phyloP scores from a whole-genome alignment of 2,329 filamentous ascomycete species.

The Neonectria hederae region DNA sequence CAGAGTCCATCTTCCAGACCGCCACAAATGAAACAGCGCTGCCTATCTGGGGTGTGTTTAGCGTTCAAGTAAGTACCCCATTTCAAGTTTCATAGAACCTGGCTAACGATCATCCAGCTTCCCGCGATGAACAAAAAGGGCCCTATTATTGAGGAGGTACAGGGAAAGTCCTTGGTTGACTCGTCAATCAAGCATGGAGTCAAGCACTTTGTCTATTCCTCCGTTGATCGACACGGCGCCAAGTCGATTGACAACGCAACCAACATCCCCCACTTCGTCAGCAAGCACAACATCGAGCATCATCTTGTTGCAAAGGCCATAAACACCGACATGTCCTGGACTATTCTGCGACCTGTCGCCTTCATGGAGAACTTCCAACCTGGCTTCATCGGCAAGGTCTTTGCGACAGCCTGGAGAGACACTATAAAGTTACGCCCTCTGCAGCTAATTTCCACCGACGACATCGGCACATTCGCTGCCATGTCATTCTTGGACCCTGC shows the following conservation, averaged over 20 bases:
- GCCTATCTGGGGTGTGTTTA: slow-evolving; percentile 68
- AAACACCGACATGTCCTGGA: slow-evolving; percentile 46
- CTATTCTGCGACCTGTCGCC: slow-evolving; percentile 50
- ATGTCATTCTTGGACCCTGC: slow-evolving; percentile 47
- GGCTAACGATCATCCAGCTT: slow-evolving; percentile 1
- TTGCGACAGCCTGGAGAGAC: slow-evolving; percentile 46
- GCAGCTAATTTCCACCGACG: slow-evolving; percentile 37
- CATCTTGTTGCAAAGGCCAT: slow-evolving; percentile 60
- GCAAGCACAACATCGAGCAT: slow-evolving; percentile 68
- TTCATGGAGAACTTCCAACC: slow-evolving; percentile 53
- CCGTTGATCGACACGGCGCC: slow-evolving; percentile 68
- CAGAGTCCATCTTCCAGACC: slow-evolving; percentile 58
- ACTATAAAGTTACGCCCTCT: slow-evolving; percentile 41
- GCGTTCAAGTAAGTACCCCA: slow-evolving; percentile 59
- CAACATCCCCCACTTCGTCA: slow-evolving; percentile 66
- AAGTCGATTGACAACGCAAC: slow-evolving; percentile 61
- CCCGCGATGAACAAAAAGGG: slow-evolving; percentile 26
- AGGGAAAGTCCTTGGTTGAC: slow-evolving; percentile 67
- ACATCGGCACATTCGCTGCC: slow-evolving; percentile 53
- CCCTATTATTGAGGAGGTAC: slow-evolving; percentile 40
- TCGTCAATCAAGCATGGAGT: slow-evolving; percentile 63
- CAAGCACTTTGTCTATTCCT: slow-evolving; percentile 68
- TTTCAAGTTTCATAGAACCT: neutral
- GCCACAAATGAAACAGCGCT: slow-evolving; percentile 40
- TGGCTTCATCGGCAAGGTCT: slow-evolving; percentile 45